Evolutionary conservation across 106 monocot species (phyloP), one percentile per base, ranked within the genome.

Genomic region (Acanthochlamys bracteata): DNA sequence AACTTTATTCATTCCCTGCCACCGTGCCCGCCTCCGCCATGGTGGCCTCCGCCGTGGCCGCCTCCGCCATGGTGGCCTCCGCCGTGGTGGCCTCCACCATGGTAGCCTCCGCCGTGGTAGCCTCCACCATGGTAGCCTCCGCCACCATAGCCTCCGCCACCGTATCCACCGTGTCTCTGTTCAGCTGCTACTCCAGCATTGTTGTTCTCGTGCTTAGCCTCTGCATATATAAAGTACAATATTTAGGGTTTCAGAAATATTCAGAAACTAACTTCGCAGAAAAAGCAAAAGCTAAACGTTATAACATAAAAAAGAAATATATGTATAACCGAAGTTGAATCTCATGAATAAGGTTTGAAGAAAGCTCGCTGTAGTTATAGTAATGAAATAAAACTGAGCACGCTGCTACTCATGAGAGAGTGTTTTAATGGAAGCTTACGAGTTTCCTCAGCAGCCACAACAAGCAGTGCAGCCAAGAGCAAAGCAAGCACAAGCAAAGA

Each of bases 31-130:
- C n/a, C n/a, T n/a, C n/a, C n/a, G n/a, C n/a, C n/a, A n/a, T n/a
- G n/a, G n/a, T n/a, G n/a, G n/a, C n/a, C n/a, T n/a, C n/a, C n/a
- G n/a, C n/a, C n/a, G n/a, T n/a, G n/a, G n/a, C n/a, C n/a, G n/a
- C n/a, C n/a, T n/a, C n/a, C n/a, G 2, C 75, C 69, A 20, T 66
- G 33, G 72, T 79, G 66, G 12, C 79, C 79, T 13, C 66, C 25
- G 25, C 61, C 40, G 74, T 74, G 75, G 68, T 78, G 74, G 13
- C 82, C 78, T 40, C 49, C 49, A 49, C 49, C 49, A 1, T 2
- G 49, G 17, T 49, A 10, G 2, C 49, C 49, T 4, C 49, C 9
- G 2, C 49, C 49, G 2, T 2, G 49, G 49, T 49, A 49, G 2
- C 49, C 49, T 1, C 60, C 39, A 7, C 42, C 49, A 12, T 1